Evolutionary conservation across 208 protist species (phyloP).

Genomic region (Acanthamoeba royreba): DNA sequence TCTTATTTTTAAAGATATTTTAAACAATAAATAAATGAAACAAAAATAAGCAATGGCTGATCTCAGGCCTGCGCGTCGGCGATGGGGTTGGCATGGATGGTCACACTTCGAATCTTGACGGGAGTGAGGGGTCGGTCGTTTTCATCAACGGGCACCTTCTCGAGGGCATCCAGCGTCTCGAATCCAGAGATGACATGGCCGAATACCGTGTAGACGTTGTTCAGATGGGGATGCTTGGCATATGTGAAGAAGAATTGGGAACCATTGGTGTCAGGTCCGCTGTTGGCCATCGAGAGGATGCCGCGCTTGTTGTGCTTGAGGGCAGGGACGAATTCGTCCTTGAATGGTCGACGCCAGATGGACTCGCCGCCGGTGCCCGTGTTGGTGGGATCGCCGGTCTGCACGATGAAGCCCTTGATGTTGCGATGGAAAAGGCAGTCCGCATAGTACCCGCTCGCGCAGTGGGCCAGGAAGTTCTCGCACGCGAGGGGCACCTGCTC

Average conservation of each 20-base stretch:
- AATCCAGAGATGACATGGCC: constrained; percentile 45
- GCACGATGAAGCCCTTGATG: constrained; percentile 92
- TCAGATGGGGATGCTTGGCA: background rate
- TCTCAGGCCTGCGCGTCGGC: constrained; percentile 10
- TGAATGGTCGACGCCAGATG: constrained; percentile 89
- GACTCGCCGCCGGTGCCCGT: constrained; percentile 89
- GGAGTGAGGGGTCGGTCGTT: constrained; percentile 39
- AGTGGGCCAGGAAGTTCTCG: constrained; percentile 93
- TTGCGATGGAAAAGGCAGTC: constrained; percentile 92
- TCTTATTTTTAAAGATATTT: too few relatives aligned
- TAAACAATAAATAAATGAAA: too few relatives aligned
- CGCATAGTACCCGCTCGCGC: constrained; percentile 90
- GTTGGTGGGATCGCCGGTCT: constrained; percentile 87
- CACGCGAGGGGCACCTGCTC: constrained; percentile 90
- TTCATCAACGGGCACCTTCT: constrained; percentile 48
- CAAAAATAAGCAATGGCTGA: background rate
- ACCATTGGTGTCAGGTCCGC: constrained; percentile 56
- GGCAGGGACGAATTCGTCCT: constrained; percentile 86
- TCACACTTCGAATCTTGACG: constrained; percentile 46
- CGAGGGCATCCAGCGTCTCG: constrained; percentile 57
- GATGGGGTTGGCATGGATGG: constrained; percentile 62
- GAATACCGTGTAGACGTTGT: constrained; percentile 55
- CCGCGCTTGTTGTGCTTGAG: constrained; percentile 39
- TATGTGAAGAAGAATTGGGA: constrained; percentile 68
- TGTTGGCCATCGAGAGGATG: constrained; percentile 64